Evolutionary conservation across 495 filamentous ascomycete species (phyloP), one percentile per base, ranked within the genome.

Genomic region (Aspergillus ellipticus): DNA sequence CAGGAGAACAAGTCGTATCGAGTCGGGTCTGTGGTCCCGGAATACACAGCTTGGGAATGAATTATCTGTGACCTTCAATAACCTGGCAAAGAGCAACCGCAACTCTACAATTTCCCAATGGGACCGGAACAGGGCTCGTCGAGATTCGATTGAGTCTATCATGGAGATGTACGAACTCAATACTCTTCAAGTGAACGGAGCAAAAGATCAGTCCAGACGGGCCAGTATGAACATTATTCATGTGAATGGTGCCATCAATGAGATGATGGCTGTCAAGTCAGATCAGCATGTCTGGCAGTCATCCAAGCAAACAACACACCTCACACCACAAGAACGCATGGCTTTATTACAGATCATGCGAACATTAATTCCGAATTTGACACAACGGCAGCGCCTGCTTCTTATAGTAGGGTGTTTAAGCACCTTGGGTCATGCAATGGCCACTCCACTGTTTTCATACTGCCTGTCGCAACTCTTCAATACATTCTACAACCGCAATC

Each of bases 361-460:
- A 21, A 93, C 89, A 0, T 76, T 96, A 5, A 87, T 89, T 82
- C 89, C 90, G 2, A 80, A 66, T 1, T 67, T 97, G 8, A 72
- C 74, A 5, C 53, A 51, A 37, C 69, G 51, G 2, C 74, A 84
- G 22, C 82, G 80, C 5, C 3, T 81, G 0, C 66, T 84, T 39
- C 72, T 96, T 0, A 24, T 88, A 3, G 46, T 82, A 2, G 91
- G 88, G 0, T 74, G 90, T 28, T 29, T 80, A 2, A 74, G 79
- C 29, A 82, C 88, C 4, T 61, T 88, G 6, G 60, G 85, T 1
- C 85, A 90, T 52, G 86, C 88, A 8, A 81, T 78, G 28, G 78
- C 83, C 41, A 92, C 86, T 0, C 92, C 94, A 0, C 67, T 83
- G 0, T 97, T 96, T 67, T 88, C 89, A 0, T 89, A 79, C 57